Base-by-base conservation (phyloP, 345 rosid genomes). In the Raphanus raphanistrum region DNA sequence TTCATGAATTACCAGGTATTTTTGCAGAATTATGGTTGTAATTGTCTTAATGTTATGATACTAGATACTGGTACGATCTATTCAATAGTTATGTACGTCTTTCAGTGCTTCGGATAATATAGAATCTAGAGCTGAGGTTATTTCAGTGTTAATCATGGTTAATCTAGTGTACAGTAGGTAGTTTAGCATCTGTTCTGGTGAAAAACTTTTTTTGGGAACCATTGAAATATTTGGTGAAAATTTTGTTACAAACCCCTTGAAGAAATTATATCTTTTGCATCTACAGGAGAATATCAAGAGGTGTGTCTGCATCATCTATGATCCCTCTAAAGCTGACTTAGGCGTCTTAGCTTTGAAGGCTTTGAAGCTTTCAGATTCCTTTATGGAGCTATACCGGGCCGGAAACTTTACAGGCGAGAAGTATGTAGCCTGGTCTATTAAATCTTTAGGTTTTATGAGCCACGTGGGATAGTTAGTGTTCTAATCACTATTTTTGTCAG, bases 1-100 rank as follows among this genome's bases (percentile, higher is more conserved):
- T 96, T 93, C 82, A 90, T 91, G 99, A 96, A 96, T 81, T 96
- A 96, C 84, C 98, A 96, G 99, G 99, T 93, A 88, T 33, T 28
- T 36, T 4, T 35, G 1, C 45, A 57, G 26, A 50, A 21, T 57
- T 25, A 0, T 21, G 32, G 29, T 8, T 29, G 6, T 8, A 21
- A 35, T 21, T 67, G 12, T 68, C 15, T 33, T 63, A 4, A 0
- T 13, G n/a, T 32, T n/a, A 4, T 11, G 26, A 35, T 28, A 2
- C 41, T 70, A 55, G 41, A 64, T 80, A 8, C 8, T 62, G 33
- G 21, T 16, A 21, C 31, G 21, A 36, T 43, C 10, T 68, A 60
- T n/a, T 32, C 61, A 32, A 15, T 2, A 35, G 69, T 1, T 52
- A 25, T 65, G 26, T 21, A 21, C 21, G 21, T 21, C 21, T 21